phyloP scores from a whole-genome alignment of 805 yeast species.

The Debaryomyces hansenii region DNA sequence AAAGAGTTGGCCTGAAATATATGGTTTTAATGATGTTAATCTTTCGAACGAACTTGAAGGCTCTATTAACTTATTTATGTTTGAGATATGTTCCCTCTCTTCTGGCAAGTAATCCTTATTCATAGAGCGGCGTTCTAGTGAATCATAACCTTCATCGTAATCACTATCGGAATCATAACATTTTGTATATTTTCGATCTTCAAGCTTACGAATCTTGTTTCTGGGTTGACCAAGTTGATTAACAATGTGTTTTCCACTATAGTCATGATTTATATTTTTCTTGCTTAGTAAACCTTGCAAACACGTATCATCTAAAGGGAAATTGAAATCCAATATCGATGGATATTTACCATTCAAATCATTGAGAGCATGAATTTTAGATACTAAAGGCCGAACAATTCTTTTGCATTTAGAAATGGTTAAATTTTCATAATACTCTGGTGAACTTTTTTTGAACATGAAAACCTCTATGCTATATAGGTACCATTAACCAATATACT shows the following conservation, averaged over 20 bases:
- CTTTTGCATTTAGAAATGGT: conserved; percentile 30
- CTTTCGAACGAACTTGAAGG: conserved; percentile 22
- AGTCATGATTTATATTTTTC: no score
- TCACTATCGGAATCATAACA: background rate
- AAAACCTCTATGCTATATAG: background rate
- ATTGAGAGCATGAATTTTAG: conserved; percentile 35
- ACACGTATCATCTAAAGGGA: background rate
- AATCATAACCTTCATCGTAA: background rate
- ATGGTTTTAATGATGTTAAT: conserved; percentile 23
- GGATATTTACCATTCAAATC: conserved; percentile 29
- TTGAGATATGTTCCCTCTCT: background rate
- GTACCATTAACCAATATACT: background rate
- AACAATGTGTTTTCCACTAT: background rate
- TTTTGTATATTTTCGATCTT: background rate
- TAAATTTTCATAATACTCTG: conserved; percentile 5
- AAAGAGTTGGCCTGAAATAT: conserved; percentile 25
- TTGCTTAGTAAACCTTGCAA: no score
- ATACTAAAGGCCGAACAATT: conserved; percentile 34
- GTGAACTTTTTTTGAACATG: conserved; percentile 1
- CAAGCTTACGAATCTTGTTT: background rate
- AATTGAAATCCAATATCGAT: conserved; percentile 12
- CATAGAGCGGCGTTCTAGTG: background rate
- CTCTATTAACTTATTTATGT: conserved; percentile 1
- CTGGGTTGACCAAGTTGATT: background rate
- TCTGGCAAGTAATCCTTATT: background rate